Base-by-base conservation (phyloP, 176 grass and related monocot species). In the Thalia dealbata region DNA sequence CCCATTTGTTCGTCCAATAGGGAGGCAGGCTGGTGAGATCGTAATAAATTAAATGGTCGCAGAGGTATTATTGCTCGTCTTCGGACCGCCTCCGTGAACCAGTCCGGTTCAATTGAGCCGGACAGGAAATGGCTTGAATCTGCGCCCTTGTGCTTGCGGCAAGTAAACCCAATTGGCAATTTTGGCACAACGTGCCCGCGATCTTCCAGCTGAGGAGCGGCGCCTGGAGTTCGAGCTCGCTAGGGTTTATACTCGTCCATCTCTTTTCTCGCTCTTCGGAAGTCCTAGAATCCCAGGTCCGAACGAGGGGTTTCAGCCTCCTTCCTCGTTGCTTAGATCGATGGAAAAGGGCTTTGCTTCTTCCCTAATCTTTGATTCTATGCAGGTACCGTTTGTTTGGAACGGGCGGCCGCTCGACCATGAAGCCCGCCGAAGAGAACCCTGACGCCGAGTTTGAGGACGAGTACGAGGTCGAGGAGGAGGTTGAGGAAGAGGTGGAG, bases 361-460 rank as follows among this genome's bases (percentile, higher is more conserved):
- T 21, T 68, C 65, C 19, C 10, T 43, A 75, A 46, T 15, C 22
- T 64, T 29, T 27, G 58, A 26, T 63, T 8, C 15, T 59, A 55
- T 59, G 50, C 68, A 70, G 13, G 27, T 73, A 16, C 24, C 42
- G 32, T 38, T 71, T 23, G 58, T 75, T 78, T 74, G 77, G 67
- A 46, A 75, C 69, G 16, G 52, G 19, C 55, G 43, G 24, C 66
- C 51, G 61, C 19, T 10, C 38, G 16, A 23, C 14, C 50, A 75
- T 75, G 73, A 56, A 61, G 14, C 8, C 62, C 69, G 82, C 75
- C 65, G 87, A 92, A 76, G 86, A 78, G 69, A 75, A 76, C 44
- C 75, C 56, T 52, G 60, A 87, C 73, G 83, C 59, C 32, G 92
- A 86, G 83, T 89, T 88, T 61, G 88, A 96, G 73, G 81, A 83